Evolutionary conservation across 1,284 basidiomycete species (phyloP).

Genomic region (Lentinula novae-zelandiae): DNA sequence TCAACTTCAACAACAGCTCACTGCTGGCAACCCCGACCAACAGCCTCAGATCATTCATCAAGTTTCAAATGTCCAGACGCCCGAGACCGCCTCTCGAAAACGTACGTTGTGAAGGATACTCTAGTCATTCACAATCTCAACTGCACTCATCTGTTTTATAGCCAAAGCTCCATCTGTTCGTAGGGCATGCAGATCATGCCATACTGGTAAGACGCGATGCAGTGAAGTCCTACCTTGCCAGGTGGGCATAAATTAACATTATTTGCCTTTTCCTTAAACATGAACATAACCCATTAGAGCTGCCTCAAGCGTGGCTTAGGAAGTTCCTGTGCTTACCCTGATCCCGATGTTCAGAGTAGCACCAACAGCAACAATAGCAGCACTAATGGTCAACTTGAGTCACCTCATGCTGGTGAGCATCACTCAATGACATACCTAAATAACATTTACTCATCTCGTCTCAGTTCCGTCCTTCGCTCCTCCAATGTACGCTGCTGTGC

Average conservation of each 20-base stretch:
- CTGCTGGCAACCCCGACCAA: slow-evolving; percentile 21
- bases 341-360: slow-evolving; percentile 58
- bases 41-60: slow-evolving; percentile 14
- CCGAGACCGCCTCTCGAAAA: slow-evolving; percentile 32
- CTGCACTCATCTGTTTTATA: slow-evolving; percentile 23
- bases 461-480: slow-evolving; percentile 35
- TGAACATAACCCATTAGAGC: slow-evolving; percentile 39
- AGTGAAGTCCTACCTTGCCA: slow-evolving; percentile 76
- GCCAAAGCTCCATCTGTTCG: slow-evolving; percentile 76
- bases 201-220: slow-evolving; percentile 75
- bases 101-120: slow-evolving; percentile 27
- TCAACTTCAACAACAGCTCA: slow-evolving; percentile 53
- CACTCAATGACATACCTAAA: background rate
- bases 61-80: slow-evolving; percentile 15
- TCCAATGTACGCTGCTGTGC: slow-evolving; percentile 5
- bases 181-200: slow-evolving; percentile 73
- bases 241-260: slow-evolving; percentile 34
- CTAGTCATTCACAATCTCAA: background rate
- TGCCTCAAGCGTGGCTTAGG: slow-evolving; percentile 75
- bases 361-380: slow-evolving; percentile 8
- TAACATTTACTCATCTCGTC: background rate
- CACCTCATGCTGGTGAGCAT: slow-evolving; percentile 26
- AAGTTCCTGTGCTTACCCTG: slow-evolving; percentile 66
- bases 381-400: background rate
- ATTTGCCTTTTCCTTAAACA: background rate